phyloP scores from a whole-genome alignment of 345 rosid species.

The Schrenkiella parvula region DNA sequence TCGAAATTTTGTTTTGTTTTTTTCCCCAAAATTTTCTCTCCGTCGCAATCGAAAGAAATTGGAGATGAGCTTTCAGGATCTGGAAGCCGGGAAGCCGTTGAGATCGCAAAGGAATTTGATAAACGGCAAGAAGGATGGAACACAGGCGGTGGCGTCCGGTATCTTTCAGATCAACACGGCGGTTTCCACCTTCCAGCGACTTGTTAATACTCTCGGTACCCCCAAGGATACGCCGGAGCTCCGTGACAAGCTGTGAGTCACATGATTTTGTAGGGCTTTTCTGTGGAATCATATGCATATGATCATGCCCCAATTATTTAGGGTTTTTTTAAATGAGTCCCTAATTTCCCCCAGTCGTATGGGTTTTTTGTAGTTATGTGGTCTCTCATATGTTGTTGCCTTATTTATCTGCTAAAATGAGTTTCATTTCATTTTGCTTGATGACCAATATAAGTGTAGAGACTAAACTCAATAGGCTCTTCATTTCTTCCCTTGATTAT shows the following conservation, averaged over 20 bases:
- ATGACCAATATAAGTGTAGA: neutral
- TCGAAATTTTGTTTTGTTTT: neutral
- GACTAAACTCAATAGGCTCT: neutral
- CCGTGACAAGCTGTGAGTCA: slow-evolving; percentile 86
- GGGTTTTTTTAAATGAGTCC: neutral
- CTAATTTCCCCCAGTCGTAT: neutral
- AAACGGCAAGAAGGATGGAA: slow-evolving; percentile 50
- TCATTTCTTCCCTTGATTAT: neutral
- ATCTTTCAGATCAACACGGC: slow-evolving; percentile 90
- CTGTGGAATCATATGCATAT: neutral
- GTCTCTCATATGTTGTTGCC: neutral
- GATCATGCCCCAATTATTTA: neutral
- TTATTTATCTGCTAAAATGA: neutral
- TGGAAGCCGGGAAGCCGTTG: slow-evolving; percentile 59
- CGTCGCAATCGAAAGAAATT: neutral
- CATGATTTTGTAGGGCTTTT: neutral
- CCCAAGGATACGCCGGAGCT: slow-evolving; percentile 91
- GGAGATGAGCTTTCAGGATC: slow-evolving; percentile 90
- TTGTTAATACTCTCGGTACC: slow-evolving; percentile 84
- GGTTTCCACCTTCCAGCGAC: slow-evolving; percentile 80
- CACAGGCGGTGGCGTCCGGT: slow-evolving; percentile 85
- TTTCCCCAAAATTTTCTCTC: neutral
- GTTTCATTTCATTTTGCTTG: neutral
- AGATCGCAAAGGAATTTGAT: slow-evolving; percentile 42
- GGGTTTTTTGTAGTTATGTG: no score